Conservation (phyloP, 2,329 filamentous ascomycete genomes). For the Colletotrichum sojae region DNA sequence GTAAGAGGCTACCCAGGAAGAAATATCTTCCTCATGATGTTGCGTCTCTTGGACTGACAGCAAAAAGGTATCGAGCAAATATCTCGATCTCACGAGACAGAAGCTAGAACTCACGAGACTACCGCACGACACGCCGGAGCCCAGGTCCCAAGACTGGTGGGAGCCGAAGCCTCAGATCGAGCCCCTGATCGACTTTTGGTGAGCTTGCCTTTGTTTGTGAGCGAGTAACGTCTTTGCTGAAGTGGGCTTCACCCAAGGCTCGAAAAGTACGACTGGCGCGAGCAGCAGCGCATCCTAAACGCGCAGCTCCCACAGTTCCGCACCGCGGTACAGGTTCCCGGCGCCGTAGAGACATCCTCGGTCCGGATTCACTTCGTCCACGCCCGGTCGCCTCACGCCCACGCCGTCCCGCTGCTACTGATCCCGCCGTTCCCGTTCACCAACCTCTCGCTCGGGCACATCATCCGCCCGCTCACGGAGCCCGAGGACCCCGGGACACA, state of each 20-base stretch:
- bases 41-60: too few relatives aligned
- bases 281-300: conserved; percentile 72
- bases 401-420: conserved; percentile 74
- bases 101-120: conserved; percentile 78
- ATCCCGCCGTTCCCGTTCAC: conserved; percentile 77
- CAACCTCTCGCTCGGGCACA: conserved; percentile 71
- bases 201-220: conserved; percentile 43
- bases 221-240: neutral
- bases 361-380: conserved; percentile 77
- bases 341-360: conserved; percentile 53
- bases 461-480: conserved; percentile 68
- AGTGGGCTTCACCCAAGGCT: conserved; percentile 61
- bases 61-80: conserved; percentile 74
- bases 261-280: conserved; percentile 76
- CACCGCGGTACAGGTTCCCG: conserved; percentile 63
- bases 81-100: conserved; percentile 75
- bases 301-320: conserved; percentile 74
- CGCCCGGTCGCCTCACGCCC: conserved; percentile 63
- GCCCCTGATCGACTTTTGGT: conserved; percentile 77
- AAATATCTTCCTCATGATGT: too few relatives aligned
- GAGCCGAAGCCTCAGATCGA: conserved; percentile 74
- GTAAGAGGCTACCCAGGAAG: conserved; percentile 56
- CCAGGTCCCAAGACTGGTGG: conserved; percentile 67
- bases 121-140: conserved; percentile 69
- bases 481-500: conserved; percentile 60